Base-by-base conservation (phyloP, 768 basidiomycete species). In the Kwoniella newhampshirensis region DNA sequence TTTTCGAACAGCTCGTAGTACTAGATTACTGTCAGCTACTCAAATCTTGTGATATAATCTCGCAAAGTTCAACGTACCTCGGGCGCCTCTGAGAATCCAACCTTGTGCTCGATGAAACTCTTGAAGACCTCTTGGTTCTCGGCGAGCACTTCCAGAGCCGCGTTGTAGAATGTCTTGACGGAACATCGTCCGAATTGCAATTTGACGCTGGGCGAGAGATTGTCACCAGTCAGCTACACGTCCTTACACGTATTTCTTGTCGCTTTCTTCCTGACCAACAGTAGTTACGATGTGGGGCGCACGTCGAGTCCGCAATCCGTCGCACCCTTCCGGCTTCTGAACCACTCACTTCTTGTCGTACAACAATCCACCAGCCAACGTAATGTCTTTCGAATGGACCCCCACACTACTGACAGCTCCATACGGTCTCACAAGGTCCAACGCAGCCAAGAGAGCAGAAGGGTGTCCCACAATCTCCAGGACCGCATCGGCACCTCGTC, bases 401-500 rank as follows among this genome's bases (percentile, higher is more conserved):
- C 76, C 77, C 39, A 70, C 63, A 21, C 60, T 64, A 23, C 63
- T 65, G 45, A 78, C 63, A 23, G 66, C 71, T 2, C 75, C 75
- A 36, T 54, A 71, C 15, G 70, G 70, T 23, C 77, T 60, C 12
- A 74, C 60, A 12, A 78, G 62, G 17, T 72, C 65, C 51, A 77
- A 49, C 18, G 74, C 74, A 28, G 62, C 64, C 7, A 51, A 37
- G 28, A 75, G 57, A 0, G 77, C 76, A 2, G 57, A 41, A 13
- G 66, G 60, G 47, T 68, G 60, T 7, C 77, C 77, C 21, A 78
- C 77, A 17, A 78, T 57, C 54, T 78, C 77, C 28, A 78, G 64
- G 4, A 69, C 72, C 4, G 70, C 74, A 54, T 78, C 76, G 1
- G 75, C 70, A 0, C 77, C 77, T 44, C 70, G 54, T 6, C 70